A percentile compares a stretch with the other conserved stretches of the same genome.
These are phyloP conservation scores for Nitzschia inconspicua DNA, from an alignment of 108 stramenopile genomes.

Conservation along the genomic window DNA sequence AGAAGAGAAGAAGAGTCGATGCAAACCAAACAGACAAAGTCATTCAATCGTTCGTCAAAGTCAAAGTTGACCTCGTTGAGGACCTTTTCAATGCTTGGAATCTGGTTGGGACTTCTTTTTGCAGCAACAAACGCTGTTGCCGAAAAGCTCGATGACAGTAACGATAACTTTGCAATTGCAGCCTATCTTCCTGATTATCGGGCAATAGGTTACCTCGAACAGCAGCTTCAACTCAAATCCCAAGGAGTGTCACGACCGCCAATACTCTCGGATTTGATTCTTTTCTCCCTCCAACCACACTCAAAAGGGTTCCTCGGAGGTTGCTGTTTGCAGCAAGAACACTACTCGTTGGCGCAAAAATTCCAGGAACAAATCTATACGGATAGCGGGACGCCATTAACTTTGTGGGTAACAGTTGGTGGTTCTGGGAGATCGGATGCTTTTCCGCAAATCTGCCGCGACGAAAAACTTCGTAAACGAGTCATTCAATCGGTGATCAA, in stretches of 20 bases:
- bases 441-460: conserved; percentile 12
- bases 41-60: no score
- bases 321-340: conserved; percentile 54
- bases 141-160: background rate
- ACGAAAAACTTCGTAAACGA: background rate
- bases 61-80: no score
- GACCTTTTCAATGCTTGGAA: no score
- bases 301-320: background rate
- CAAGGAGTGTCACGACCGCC: conserved; percentile 27
- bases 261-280: conserved; percentile 58
- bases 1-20: no score
- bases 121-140: no score
- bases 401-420: conserved; percentile 37
- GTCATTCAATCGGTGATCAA: conserved; percentile 9
- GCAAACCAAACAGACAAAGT: no score
- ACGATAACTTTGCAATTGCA: conserved; percentile 44
- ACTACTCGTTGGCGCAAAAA: conserved; percentile 44
- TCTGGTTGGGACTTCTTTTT: no score
- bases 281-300: conserved; percentile 59
- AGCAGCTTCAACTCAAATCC: conserved; percentile 34
- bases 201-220: background rate
- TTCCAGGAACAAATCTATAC: conserved; percentile 7
- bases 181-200: conserved; percentile 82
- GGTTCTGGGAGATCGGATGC: conserved; percentile 30
- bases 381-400: conserved; percentile 14